Percentiles rank a stretch among this genome's conserved stretches.
These are phyloP conservation scores for Ceratobasidium sp. DNA, from an alignment of 1,284 basidiomycete genomes.

Conservation along the genomic window DNA sequence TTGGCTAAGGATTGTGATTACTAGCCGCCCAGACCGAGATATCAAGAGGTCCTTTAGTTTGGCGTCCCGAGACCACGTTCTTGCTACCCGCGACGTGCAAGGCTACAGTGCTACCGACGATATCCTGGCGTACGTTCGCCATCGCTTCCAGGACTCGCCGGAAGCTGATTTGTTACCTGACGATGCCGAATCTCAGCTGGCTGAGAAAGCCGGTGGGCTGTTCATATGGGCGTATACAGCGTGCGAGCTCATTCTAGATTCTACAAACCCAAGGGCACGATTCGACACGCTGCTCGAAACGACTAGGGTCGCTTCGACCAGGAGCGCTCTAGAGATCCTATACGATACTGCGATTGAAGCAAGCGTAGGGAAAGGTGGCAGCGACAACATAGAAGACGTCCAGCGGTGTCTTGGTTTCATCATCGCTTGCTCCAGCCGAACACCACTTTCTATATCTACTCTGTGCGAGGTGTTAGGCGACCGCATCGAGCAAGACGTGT, in stretches of 20 bases:
- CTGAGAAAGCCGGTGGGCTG: constrained; percentile 9
- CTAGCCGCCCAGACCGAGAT: constrained; percentile 16
- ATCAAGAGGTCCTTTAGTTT: constrained; percentile 9
- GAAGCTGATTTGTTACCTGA: background rate
- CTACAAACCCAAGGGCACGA: background rate
- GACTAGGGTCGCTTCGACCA: background rate
- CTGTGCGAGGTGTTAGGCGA: constrained; percentile 5
- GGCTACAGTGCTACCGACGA: constrained; percentile 1
- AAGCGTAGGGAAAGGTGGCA: background rate
- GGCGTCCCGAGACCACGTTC: too few species aligned
- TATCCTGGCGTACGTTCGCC: background rate
- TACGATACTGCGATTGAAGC: constrained; percentile 11
- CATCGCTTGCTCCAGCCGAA: background rate
- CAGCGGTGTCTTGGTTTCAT: background rate
- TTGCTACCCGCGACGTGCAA: background rate
- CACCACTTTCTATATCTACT: background rate
- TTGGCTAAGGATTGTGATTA: constrained; percentile 24
- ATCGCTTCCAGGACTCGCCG: background rate
- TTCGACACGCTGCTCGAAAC: background rate
- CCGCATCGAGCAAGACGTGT: background rate
- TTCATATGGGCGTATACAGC: constrained; percentile 43
- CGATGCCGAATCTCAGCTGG: background rate
- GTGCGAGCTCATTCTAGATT: background rate
- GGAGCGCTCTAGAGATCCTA: background rate
- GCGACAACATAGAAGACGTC: background rate